A percentile compares a stretch with the other conserved stretches of the same genome.
Conservation (phyloP, 371 early-diverging fungal species). For the Rhizomucor pusillus region DNA sequence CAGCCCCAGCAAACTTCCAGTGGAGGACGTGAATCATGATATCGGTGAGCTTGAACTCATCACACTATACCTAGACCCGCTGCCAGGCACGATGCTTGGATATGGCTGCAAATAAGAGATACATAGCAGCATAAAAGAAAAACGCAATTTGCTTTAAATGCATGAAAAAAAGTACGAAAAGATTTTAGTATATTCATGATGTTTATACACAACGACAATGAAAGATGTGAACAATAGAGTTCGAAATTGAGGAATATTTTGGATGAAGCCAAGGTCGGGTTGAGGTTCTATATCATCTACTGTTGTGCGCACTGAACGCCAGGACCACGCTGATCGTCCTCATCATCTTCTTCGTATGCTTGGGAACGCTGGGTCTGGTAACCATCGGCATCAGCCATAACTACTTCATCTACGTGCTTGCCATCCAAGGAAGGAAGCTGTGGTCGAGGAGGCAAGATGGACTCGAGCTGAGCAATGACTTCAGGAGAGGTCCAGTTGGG, state of each 20-base stretch:
- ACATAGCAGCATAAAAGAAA: neutral
- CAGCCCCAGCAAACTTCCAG: too few relatives aligned
- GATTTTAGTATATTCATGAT: neutral
- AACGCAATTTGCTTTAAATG: neutral
- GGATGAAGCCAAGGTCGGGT: neutral
- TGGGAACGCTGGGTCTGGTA: constrained; percentile 54
- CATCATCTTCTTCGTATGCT: constrained; percentile 67
- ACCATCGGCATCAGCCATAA: constrained; percentile 73
- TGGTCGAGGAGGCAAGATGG: constrained; percentile 63
- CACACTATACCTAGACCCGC: too few relatives aligned
- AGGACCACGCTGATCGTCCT: constrained; percentile 69
- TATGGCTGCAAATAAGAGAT: too few relatives aligned
- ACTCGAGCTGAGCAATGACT: constrained; percentile 61
- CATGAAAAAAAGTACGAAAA: too few relatives aligned
- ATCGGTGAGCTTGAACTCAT: too few relatives aligned
- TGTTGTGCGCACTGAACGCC: constrained; percentile 97
- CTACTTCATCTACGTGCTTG: constrained; percentile 72
- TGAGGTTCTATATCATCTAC: constrained; percentile 37
- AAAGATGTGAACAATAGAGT: neutral
- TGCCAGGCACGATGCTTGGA: too few relatives aligned
- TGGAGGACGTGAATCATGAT: too few relatives aligned
- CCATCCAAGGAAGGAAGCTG: constrained; percentile 42
- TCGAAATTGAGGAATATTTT: neutral
- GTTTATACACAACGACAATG: neutral
- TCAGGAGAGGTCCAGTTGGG: constrained; percentile 74